These are phyloP conservation scores for Ulmus americana DNA, from an alignment of 331 rosid species.

Conservation along the genomic window DNA sequence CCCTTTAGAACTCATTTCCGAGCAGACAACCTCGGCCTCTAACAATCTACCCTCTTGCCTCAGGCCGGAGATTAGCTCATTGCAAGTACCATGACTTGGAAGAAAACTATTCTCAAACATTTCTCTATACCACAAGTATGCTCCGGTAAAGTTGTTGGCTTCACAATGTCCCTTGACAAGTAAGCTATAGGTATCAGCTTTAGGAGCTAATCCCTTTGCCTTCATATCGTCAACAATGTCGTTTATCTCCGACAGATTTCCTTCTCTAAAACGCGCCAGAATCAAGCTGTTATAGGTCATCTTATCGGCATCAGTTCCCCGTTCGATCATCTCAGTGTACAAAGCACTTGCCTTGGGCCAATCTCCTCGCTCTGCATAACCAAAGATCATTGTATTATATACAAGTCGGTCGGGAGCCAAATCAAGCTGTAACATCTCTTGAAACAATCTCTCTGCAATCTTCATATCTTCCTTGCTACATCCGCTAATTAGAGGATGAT, in stretches of 20 bases:
- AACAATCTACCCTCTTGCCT: slow-evolving; percentile 44
- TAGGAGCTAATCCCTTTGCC: slow-evolving; percentile 59
- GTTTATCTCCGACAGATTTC: slow-evolving; percentile 44
- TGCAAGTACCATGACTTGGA: slow-evolving; percentile 29
- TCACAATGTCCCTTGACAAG: slow-evolving; percentile 71
- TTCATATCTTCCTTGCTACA: slow-evolving; percentile 45
- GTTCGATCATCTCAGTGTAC: slow-evolving; percentile 50
- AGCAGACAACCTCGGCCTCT: slow-evolving; percentile 55
- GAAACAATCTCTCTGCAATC: slow-evolving; percentile 38
- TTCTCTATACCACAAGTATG: slow-evolving; percentile 68
- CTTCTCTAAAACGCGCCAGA: slow-evolving; percentile 49
- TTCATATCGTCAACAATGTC: slow-evolving; percentile 63
- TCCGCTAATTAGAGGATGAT: slow-evolving; percentile 54
- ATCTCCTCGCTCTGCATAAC: slow-evolving; percentile 51
- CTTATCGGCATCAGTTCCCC: slow-evolving; percentile 51
- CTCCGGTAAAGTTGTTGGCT: slow-evolving; percentile 53
- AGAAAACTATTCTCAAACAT: slow-evolving; percentile 46
- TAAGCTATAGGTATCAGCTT: slow-evolving; percentile 61
- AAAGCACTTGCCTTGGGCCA: slow-evolving; percentile 46
- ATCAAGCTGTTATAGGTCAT: slow-evolving; percentile 78
- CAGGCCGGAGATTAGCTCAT: slow-evolving; percentile 60
- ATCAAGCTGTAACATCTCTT: slow-evolving; percentile 50
- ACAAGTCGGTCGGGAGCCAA: slow-evolving; percentile 55
- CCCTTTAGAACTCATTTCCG: slow-evolving; percentile 47
- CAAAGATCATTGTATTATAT: slow-evolving; percentile 48